These are phyloP conservation scores for Globomyces pollinis-pini DNA, from an alignment of 192 early-diverging fungal genomes.

Conservation along the genomic window DNA sequence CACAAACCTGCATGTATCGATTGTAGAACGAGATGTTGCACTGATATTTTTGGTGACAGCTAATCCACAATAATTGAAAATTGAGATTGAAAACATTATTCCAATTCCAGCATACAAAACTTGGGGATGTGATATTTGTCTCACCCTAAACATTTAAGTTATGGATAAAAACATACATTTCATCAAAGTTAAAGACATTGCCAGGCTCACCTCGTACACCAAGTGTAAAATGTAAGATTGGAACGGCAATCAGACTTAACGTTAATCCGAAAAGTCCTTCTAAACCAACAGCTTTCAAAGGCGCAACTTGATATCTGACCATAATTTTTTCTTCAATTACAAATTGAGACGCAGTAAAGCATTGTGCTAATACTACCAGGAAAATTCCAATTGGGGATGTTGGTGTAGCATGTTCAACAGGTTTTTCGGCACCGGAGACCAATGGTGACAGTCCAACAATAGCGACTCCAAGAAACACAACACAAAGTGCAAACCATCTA, in stretches of 20 bases:
- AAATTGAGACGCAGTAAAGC: constrained; percentile 91
- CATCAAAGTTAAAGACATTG: constrained; percentile 74
- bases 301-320: constrained; percentile 64
- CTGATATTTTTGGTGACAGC: constrained; percentile 77
- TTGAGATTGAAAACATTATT: constrained; percentile 77
- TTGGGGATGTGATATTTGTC: constrained; percentile 7
- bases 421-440: neutral
- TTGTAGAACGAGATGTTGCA: constrained; percentile 88
- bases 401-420: neutral
- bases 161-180: constrained; percentile 58
- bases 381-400: constrained; percentile 65
- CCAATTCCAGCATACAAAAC: constrained; percentile 50
- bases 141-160: neutral
- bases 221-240: constrained; percentile 63
- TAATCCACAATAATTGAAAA: constrained; percentile 93
- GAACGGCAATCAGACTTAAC: constrained; percentile 60
- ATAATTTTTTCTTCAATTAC: constrained; percentile 95
- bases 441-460: constrained; percentile 64
- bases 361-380: constrained; percentile 82
- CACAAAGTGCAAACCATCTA: constrained; percentile 74
- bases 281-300: constrained; percentile 85
- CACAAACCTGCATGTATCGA: constrained; percentile 78
- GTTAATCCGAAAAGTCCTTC: constrained; percentile 88
- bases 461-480: constrained; percentile 79
- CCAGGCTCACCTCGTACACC: constrained; percentile 55